A percentile compares a stretch with the other conserved stretches of the same genome.
phyloP scores from a whole-genome alignment of 129 eudicot species.

The sunflower (Helianthus annuus) region HanXRQr2.0-SUNRISE NC_035447.2:57898193-57898692 shows the following conservation, averaged over 20 bases:
- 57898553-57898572: too few species aligned
- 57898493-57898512: background rate
- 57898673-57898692: constrained; percentile 95
- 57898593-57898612: constrained; percentile 83
- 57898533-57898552: background rate
- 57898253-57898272: background rate
- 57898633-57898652: constrained; percentile 90
- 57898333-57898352: background rate
- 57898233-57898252: background rate
- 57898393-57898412: background rate
- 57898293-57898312: background rate
- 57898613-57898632: constrained; percentile 81
- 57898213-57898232: background rate
- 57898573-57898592: background rate
- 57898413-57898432: background rate
- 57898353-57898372: background rate
- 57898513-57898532: background rate
- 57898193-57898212: background rate
- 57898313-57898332: background rate
- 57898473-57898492: too few species aligned
- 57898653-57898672: constrained; percentile 96
- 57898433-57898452: background rate
- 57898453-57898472: background rate
- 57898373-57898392: background rate
- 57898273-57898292: background rate